Evolutionary conservation across 164 flowering plant species (phyloP).

Genomic region (Aristolochia contorta): DNA sequence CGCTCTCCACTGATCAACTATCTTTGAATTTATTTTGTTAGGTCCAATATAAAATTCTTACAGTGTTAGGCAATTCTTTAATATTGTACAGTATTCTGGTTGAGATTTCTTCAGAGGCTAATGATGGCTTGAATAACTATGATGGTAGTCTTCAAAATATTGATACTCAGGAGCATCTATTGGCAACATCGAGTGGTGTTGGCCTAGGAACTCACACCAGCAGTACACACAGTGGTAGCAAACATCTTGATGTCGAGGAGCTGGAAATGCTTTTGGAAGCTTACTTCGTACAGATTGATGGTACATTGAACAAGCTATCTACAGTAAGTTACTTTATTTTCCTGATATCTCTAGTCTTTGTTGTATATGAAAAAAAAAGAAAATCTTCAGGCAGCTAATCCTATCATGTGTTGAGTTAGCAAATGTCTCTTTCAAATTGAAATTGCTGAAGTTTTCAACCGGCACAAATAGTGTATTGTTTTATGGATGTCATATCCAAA

Average conservation of each 20-base stretch:
- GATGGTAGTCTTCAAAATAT: constrained; percentile 30
- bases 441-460: no score
- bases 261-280: constrained; percentile 98
- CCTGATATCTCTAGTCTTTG: no score
- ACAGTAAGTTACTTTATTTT: constrained; percentile 31
- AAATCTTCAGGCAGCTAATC: no score
- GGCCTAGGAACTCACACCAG: constrained; percentile 67
- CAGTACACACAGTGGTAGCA: constrained; percentile 57
- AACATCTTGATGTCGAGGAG: constrained; percentile 81
- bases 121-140: constrained; percentile 23
- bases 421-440: no score
- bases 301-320: constrained; percentile 77
- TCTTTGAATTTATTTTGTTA: no score
- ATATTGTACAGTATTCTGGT: constrained; percentile 25
- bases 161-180: constrained; percentile 31
- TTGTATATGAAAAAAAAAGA: no score
- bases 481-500: no score
- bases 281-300: constrained; percentile 93
- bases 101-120: constrained; percentile 39
- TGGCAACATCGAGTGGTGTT: constrained; percentile 21
- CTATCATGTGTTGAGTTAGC: no score
- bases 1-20: neutral
- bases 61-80: neutral
- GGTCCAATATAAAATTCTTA: no score
- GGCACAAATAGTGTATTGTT: no score